Conservation (phyloP, 2,329 filamentous ascomycete genomes). For the Venturia carpophila region DNA sequence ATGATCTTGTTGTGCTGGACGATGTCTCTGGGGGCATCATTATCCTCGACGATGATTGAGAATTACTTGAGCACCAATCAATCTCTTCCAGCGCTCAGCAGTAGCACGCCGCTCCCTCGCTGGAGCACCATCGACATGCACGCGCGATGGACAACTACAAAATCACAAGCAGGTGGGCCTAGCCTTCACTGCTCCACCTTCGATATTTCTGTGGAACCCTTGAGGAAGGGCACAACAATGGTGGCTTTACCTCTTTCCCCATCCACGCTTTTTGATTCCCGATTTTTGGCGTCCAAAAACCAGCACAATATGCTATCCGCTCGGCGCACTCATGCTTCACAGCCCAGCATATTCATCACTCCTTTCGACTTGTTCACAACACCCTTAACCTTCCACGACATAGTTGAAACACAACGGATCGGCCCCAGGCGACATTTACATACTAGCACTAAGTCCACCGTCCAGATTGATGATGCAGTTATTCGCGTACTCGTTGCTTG, state of each 20-base stretch:
- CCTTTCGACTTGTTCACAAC: neutral
- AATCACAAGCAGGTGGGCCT: neutral
- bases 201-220: neutral
- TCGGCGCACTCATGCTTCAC: neutral
- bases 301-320: neutral
- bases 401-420: neutral
- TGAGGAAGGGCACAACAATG: neutral
- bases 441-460: constrained; percentile 65
- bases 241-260: neutral
- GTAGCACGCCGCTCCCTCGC: neutral
- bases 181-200: neutral
- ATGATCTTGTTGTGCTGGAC: constrained; percentile 17
- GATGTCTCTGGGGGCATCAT: constrained; percentile 17
- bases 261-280: neutral
- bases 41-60: constrained; percentile 19
- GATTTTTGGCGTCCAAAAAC: neutral
- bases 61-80: neutral
- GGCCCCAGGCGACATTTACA: constrained; percentile 5
- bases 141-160: neutral
- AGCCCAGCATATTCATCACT: neutral
- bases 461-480: constrained; percentile 83
- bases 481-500: constrained; percentile 71
- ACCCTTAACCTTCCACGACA: neutral
- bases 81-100: neutral
- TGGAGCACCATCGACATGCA: neutral